A percentile compares a stretch with the other conserved stretches of the same genome.
Evolutionary conservation across 1,139 yeast genomes (phyloP).

Genomic region (Komagataea norvegica): DNA sequence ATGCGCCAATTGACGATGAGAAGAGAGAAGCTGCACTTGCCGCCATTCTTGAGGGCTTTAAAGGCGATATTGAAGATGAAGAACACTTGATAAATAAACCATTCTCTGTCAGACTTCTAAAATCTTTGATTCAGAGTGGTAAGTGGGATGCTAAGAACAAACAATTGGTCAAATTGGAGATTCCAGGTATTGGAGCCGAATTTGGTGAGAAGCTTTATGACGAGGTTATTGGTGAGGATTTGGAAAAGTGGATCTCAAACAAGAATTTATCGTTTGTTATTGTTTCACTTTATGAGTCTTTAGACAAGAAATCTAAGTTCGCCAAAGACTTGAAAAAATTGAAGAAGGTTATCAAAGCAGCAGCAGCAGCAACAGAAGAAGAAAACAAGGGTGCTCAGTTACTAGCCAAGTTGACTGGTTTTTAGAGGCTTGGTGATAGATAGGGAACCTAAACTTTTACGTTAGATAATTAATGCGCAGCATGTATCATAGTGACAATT

Average conservation of each 20-base stretch:
- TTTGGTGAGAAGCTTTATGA: slow-evolving; percentile 58
- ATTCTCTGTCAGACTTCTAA: slow-evolving; percentile 70
- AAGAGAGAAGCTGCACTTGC: slow-evolving; percentile 45
- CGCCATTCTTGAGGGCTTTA: slow-evolving; percentile 51
- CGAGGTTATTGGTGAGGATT: slow-evolving; percentile 41
- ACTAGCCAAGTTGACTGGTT: slow-evolving; percentile 39
- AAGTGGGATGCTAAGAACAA: slow-evolving; percentile 63
- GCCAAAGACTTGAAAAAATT: slow-evolving; percentile 49
- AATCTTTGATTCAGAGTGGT: slow-evolving; percentile 81
- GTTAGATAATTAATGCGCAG: background rate
- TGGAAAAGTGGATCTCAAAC: slow-evolving; percentile 69
- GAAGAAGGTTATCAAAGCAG: slow-evolving; percentile 42
- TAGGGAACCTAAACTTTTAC: background rate
- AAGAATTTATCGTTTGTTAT: slow-evolving; percentile 76
- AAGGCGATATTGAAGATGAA: slow-evolving; percentile 65
- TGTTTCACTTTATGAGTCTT: slow-evolving; percentile 61
- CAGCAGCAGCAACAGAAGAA: slow-evolving; percentile 32
- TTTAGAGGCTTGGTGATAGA: too few relatives aligned
- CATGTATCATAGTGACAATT: background rate
- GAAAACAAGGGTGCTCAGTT: slow-evolving; percentile 81
- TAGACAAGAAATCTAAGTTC: slow-evolving; percentile 41
- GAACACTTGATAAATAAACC: slow-evolving; percentile 69
- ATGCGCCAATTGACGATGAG: slow-evolving; percentile 46
- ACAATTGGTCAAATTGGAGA: slow-evolving; percentile 41
- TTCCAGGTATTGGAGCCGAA: slow-evolving; percentile 55